These are phyloP conservation scores for Komagataella pastoris DNA, from an alignment of 805 yeast genomes.

Conservation along the genomic window DNA sequence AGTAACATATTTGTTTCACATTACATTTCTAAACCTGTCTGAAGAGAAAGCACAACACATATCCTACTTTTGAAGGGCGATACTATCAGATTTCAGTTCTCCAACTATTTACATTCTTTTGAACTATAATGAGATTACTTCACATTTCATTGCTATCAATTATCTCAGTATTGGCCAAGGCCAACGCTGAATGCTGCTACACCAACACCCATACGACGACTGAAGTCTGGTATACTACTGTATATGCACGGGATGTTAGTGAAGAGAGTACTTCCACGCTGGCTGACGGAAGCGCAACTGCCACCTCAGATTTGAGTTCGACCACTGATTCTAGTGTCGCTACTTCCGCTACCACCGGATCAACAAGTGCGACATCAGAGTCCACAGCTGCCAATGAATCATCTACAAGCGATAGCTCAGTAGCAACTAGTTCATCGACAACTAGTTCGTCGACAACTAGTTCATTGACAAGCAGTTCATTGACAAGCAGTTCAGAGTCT, in stretches of 20 bases:
- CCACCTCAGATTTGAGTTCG: background rate
- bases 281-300: background rate
- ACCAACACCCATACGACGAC: background rate
- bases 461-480: background rate
- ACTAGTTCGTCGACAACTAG: too few species aligned
- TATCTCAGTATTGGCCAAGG: background rate
- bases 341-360: slow-evolving; percentile 7
- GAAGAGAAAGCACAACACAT: background rate
- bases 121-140: background rate
- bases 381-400: background rate
- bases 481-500: background rate
- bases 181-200: background rate
- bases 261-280: background rate
- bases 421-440: too few species aligned
- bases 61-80: background rate
- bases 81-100: background rate
- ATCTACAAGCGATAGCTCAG: too few species aligned
- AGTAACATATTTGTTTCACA: background rate
- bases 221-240: background rate
- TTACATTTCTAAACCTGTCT: background rate
- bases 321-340: slow-evolving; percentile 6
- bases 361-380: slow-evolving; percentile 1
- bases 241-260: background rate
- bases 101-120: background rate
- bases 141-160: background rate